Percentiles rank a stretch among this genome's conserved stretches.
Conservation (phyloP, 2,329 filamentous ascomycete genomes). For the Balansia obtecta region DNA sequence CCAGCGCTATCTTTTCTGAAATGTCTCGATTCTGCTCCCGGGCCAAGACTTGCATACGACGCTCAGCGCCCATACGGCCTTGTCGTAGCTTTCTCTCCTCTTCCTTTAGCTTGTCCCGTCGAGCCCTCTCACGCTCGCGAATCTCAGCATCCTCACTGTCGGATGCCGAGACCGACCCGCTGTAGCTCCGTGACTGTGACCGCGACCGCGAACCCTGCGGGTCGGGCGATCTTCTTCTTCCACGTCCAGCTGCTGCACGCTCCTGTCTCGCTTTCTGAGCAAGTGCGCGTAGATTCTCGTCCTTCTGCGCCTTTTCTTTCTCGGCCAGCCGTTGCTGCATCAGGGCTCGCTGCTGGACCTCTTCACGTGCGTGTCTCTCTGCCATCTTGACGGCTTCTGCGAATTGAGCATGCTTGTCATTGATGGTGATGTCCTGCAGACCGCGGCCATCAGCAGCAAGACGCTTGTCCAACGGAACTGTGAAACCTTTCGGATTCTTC, state of each 20-base stretch:
- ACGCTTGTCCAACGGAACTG: conserved; percentile 88
- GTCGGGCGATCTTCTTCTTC: conserved; percentile 24
- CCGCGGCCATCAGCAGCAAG: conserved; percentile 86
- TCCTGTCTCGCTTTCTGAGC: conserved; percentile 90
- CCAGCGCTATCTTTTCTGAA: conserved; percentile 89
- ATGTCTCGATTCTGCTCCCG: conserved; percentile 95
- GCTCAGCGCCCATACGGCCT: conserved; percentile 89
- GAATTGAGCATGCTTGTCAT: conserved; percentile 96
- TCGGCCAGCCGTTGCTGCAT: conserved; percentile 96
- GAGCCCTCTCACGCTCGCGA: conserved; percentile 62
- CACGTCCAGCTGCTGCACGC: conserved; percentile 41
- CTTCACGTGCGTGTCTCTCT: conserved; percentile 86
- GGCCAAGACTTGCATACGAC: conserved; percentile 82
- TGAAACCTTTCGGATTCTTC: conserved; percentile 99
- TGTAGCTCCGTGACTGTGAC: conserved; percentile 35
- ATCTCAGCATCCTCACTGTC: conserved; percentile 56
- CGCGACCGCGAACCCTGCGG: conserved; percentile 28
- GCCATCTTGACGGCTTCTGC: conserved; percentile 90
- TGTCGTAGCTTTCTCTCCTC: conserved; percentile 84
- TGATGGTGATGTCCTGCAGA: conserved; percentile 87
- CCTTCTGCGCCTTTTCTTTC: conserved; percentile 90
- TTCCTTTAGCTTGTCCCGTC: conserved; percentile 67
- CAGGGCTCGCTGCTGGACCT: conserved; percentile 78
- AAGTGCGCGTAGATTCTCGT: conserved; percentile 76
- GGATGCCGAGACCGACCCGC: conserved; percentile 35